Conservation (phyloP, 208 protist species). For the Angomonas desouzai region DNA sequence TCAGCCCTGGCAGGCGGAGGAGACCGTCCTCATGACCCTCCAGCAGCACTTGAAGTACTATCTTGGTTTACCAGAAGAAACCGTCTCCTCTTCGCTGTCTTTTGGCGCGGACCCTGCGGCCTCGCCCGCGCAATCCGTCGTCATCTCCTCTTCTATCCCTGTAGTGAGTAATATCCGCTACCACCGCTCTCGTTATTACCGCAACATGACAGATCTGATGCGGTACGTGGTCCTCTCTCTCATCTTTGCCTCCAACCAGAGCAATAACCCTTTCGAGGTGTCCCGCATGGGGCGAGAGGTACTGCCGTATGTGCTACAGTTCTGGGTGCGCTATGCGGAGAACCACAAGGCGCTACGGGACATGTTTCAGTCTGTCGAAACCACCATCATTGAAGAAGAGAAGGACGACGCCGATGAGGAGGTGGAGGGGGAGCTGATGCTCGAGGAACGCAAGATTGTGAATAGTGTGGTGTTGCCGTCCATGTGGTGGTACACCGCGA, state of each 20-base stretch:
- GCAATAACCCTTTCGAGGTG: constrained; percentile 49
- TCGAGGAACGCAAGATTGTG: constrained; percentile 20
- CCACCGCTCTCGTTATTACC: constrained; percentile 2
- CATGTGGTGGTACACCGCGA: constrained; percentile 52
- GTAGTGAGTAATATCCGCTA: not conserved
- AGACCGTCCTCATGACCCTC: constrained; percentile 83
- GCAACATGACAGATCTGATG: constrained; percentile 6
- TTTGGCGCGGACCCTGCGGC: too few relatives aligned
- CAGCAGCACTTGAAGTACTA: constrained; percentile 54
- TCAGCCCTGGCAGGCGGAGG: constrained; percentile 50
- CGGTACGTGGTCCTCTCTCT: not conserved
- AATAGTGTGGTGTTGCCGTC: constrained; percentile 31
- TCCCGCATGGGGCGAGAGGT: constrained; percentile 63
- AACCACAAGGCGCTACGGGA: constrained; percentile 23
- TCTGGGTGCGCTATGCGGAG: constrained; percentile 42
- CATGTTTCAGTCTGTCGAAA: constrained; percentile 24
- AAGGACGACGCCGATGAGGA: constrained; percentile 19
- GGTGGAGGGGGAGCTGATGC: constrained; percentile 21
- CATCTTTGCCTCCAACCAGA: constrained; percentile 14
- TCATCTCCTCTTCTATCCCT: not conserved
- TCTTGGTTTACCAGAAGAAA: constrained; percentile 14
- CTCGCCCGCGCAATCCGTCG: not conserved
- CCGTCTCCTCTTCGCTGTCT: too few relatives aligned
- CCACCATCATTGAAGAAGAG: constrained; percentile 4
- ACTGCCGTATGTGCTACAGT: constrained; percentile 65